Evolutionary conservation across 352 stramenopile species (phyloP), one percentile per base, ranked within the genome.

Genomic region (Ophiocytium majus): DNA sequence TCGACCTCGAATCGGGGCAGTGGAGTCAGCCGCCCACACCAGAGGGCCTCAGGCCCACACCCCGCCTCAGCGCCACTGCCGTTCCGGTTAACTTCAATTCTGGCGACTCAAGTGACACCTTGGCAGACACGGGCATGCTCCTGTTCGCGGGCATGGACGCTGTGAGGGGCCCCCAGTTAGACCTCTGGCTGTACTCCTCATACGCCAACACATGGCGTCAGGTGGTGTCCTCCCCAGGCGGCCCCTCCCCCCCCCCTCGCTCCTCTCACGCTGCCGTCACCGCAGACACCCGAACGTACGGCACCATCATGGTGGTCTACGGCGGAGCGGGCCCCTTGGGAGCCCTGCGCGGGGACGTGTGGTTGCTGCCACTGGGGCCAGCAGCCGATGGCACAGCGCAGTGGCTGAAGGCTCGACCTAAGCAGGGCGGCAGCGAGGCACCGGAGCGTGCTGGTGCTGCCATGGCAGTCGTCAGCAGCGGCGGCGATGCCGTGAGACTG

Each of bases 141-240:
- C 36, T 81, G 10, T 81, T 63, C 50, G 75, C 10, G 14, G 75
- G 75, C 31, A 81, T 81, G 75, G 75, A 81, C 36, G 75, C 75
- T 17, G 36, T 50, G 5, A 1, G 5, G 31, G 75, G 75, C 28
- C 75, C 75, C 32, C 75, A 57, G 32, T 37, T 9, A 28, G 75
- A 81, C 36, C 10, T 81, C 1, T 81, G 36, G 31, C 31, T 81
- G 19, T 81, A 81, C 49, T 5, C 35, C 32, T 32, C 23, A 5
- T 10, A 14, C 19, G 9, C 36, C n/a, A 81, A 81, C 17, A 33
- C 35, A 17, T 81, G 75, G 75, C 66, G 66, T 17, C 5, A 43
- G 32, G 66, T 78, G 14, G 32, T 17, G 14, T 17, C 32, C 14
- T 5, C 66, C 5, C 5, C 66, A 5, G 10, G 17, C 17, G 5